Percentiles rank a stretch among this genome's conserved stretches.
phyloP scores from a whole-genome alignment of 495 filamentous ascomycete genomes.

The Aspergillus haitiensis region DNA sequence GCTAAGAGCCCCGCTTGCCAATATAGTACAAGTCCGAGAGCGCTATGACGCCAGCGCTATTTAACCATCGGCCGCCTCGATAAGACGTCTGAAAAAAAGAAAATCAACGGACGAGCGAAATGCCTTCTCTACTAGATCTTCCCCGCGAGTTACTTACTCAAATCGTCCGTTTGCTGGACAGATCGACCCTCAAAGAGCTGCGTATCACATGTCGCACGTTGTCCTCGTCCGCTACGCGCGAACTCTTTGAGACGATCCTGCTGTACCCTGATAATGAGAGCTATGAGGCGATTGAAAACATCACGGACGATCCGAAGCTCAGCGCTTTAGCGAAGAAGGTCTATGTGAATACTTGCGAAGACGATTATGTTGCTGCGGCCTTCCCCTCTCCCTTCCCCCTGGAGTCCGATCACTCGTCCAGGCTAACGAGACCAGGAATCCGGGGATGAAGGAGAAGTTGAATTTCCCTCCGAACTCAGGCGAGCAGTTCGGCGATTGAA shows the following conservation, averaged over 20 bases:
- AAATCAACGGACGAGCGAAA: background rate
- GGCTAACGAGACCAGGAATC: background rate
- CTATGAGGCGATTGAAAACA: background rate
- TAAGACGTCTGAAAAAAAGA: too few relatives aligned
- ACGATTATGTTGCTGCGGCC: background rate
- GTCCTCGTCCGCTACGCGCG: background rate
- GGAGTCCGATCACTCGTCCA: too few relatives aligned
- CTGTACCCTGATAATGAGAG: background rate
- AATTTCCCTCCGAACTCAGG: background rate
- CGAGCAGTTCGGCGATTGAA: background rate
- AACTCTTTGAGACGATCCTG: background rate
- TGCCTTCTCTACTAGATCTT: background rate
- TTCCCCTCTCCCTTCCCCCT: too few relatives aligned
- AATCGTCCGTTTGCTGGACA: background rate
- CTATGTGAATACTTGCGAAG: slow-evolving; percentile 3
- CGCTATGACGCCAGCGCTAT: too few relatives aligned
- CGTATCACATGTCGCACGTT: background rate
- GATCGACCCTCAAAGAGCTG: background rate
- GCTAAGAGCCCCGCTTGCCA: too few relatives aligned
- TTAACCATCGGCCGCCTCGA: too few relatives aligned
- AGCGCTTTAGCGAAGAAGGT: background rate
- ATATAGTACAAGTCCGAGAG: too few relatives aligned
- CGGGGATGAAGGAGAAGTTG: background rate
- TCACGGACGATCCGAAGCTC: background rate
- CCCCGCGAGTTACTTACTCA: background rate